Evolutionary conservation across 495 filamentous ascomycete genomes (phyloP).

Genomic region (Rostrohypoxylon terebratum): DNA sequence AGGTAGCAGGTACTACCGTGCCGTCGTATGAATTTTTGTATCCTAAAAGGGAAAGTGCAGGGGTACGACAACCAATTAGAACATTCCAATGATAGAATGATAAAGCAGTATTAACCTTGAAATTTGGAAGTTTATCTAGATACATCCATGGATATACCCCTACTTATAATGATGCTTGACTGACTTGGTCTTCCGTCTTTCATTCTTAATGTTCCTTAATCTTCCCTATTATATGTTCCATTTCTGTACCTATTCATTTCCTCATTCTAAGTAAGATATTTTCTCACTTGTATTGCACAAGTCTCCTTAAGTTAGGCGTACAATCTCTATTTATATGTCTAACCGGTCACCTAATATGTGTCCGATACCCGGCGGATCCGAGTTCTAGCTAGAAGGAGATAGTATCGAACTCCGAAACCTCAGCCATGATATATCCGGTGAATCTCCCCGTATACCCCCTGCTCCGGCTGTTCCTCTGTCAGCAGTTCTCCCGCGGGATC

Average conservation of each 20-base stretch:
- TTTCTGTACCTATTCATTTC: too few species aligned
- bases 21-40: neutral
- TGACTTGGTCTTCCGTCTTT: too few species aligned
- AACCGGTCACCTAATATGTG: neutral
- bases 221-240: too few species aligned
- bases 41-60: conserved; percentile 33
- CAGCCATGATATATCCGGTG: neutral
- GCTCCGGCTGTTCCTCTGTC: neutral
- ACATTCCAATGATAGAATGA: too few species aligned
- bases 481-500: neutral
- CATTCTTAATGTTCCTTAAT: too few species aligned
- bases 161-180: too few species aligned
- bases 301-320: too few species aligned
- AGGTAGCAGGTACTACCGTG: neutral
- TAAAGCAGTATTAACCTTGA: too few species aligned
- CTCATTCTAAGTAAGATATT: neutral
- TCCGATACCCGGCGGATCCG: neutral
- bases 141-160: too few species aligned
- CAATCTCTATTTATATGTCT: neutral
- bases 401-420: neutral
- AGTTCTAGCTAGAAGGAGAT: neutral
- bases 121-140: too few species aligned
- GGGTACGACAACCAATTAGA: conserved; percentile 25
- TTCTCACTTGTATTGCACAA: neutral
- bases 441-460: neutral